phyloP scores from a whole-genome alignment of 2,329 filamentous ascomycete species.

The Nigrospora sphaerica region DNA sequence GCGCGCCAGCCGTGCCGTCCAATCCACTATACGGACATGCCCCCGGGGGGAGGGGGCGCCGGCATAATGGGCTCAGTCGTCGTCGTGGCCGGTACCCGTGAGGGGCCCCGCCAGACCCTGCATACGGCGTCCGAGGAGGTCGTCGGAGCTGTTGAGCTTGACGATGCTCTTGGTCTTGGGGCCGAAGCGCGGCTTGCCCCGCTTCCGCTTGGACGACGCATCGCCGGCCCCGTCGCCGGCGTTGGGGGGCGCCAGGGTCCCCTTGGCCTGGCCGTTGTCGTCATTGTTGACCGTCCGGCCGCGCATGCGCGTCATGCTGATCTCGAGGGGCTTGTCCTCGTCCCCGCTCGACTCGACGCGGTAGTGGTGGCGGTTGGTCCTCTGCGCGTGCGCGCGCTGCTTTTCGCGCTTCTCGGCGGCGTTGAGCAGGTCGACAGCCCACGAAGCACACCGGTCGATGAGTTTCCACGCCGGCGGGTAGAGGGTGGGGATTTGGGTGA shows the following conservation, averaged over 20 bases:
- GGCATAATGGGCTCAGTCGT: conserved; percentile 3
- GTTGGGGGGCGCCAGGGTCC: conserved; percentile 1
- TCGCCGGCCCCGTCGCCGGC: conserved; percentile 11
- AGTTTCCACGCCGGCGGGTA: conserved; percentile 90
- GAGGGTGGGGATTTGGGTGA: conserved; percentile 81
- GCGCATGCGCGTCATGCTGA: conserved; percentile 52
- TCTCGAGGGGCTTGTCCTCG: conserved; percentile 77
- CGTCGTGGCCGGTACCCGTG: conserved; percentile 36
- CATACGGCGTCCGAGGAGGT: conserved; percentile 50
- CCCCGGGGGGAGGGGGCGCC: too few species aligned
- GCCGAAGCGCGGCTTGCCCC: conserved; percentile 13
- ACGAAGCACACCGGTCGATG: conserved; percentile 68
- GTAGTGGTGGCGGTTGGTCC: conserved; percentile 34
- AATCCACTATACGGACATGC: background rate
- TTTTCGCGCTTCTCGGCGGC: conserved; percentile 36
- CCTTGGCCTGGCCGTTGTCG: background rate
- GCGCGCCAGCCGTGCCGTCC: background rate
- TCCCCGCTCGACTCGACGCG: conserved; percentile 63
- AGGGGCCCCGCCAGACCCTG: conserved; percentile 48
- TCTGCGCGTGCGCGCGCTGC: conserved; percentile 11
- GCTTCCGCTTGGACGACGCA: conserved; percentile 15
- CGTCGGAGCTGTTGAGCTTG: conserved; percentile 50
- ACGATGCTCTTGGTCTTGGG: conserved; percentile 38
- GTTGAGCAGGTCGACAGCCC: conserved; percentile 74
- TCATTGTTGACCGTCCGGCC: conserved; percentile 23